Evolutionary conservation across 352 stramenopile genomes (phyloP), one percentile per base, ranked within the genome.

Genomic region (Globisporangium mamillatum): DNA sequence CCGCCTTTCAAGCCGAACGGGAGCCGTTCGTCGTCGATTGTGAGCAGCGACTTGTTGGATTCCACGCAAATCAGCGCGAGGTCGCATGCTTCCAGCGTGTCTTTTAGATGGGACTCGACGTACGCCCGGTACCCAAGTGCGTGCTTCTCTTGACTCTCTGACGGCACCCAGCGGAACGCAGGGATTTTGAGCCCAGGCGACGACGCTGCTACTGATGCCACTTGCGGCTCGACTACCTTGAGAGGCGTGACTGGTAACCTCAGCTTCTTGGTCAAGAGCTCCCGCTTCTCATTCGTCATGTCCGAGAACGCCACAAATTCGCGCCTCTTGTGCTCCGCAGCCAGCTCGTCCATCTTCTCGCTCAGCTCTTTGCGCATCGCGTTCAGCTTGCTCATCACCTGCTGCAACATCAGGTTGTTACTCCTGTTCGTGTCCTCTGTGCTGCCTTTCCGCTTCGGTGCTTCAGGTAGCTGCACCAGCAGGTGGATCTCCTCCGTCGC

Each of bases 81-180:
- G 8, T 65, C 46, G 38, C 60, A 65, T 9, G 38, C 22, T 8
- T 55, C 20, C 8, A 65, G 38, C 22, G 60, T 65, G 27, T 65
- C 41, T 12, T 65, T 34, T 29, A 65, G 9, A 22, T 65, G 38
- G 1, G 24, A 41, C 27, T 65, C 41, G 18, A 65, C 41, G 46
- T 65, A 74, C 24, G 55, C 56, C 20, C 61, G 22, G 64, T 71
- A 74, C 7, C 29, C 56, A 16, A 22, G 10, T 14, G 56, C 56
- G 56, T 62, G 56, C 9, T 50, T 62, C 56, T 46, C 36, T 32
- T 62, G 56, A 44, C 29, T 18, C 4, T 48, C 56, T 29, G 25
- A 16, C 9, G 44, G 16, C 4, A 50, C 22, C 56, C 56, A 62
- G 18, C 36, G 32, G 32, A 62, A 62, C 9, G 56, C 14, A 14